These are phyloP conservation scores for Mycosphaerelloides madeirae DNA, from an alignment of 2,329 filamentous ascomycete genomes.

Conservation along the genomic window DNA sequence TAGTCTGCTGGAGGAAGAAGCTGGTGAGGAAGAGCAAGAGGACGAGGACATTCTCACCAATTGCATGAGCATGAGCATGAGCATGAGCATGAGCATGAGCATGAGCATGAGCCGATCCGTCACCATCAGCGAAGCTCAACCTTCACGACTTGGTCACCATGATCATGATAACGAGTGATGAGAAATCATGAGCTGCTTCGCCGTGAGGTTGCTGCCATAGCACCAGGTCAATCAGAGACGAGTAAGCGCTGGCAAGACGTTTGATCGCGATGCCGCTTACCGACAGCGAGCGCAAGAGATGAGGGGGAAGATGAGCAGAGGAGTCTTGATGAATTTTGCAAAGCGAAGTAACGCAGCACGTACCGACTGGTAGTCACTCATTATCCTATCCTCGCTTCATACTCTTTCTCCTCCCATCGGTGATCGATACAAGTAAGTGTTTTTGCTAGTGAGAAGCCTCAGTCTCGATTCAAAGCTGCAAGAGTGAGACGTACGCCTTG, in stretches of 20 bases:
- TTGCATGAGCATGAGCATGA: constrained; percentile 34
- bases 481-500: constrained; percentile 3
- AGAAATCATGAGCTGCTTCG: constrained; percentile 2
- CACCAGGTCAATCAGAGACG: too few species aligned
- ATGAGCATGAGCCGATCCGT: neutral
- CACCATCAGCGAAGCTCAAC: constrained; percentile 3
- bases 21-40: constrained; percentile 60
- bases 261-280: constrained; percentile 1
- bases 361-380: constrained; percentile 5
- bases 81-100: constrained; percentile 52
- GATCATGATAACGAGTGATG: constrained; percentile 1
- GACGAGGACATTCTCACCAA: constrained; percentile 25
- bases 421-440: too few species aligned
- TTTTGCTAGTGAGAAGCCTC: neutral
- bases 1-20: constrained; percentile 55
- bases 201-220: neutral
- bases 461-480: neutral
- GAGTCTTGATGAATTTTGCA: constrained; percentile 1
- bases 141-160: neutral
- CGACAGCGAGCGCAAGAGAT: neutral
- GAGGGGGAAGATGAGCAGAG: neutral
- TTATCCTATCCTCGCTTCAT: too few species aligned
- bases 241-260: too few species aligned
- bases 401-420: too few species aligned
- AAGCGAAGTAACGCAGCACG: neutral